These are phyloP conservation scores for Mallotus nudiflorus DNA, from an alignment of 345 rosid species.

Conservation along the genomic window DNA sequence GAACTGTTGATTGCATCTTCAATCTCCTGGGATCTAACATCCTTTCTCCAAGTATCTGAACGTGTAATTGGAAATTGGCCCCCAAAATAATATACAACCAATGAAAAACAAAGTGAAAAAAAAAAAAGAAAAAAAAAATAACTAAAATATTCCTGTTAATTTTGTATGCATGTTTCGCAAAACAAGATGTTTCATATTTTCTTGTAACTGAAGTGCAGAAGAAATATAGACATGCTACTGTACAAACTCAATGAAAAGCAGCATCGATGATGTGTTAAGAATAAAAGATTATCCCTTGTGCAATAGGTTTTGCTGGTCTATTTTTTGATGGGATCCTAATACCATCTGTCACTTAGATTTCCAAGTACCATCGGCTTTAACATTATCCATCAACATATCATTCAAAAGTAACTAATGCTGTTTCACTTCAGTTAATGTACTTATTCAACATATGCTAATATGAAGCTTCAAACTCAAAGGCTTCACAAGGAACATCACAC, in stretches of 20 bases:
- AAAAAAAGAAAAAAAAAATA: not conserved
- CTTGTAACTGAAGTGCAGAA: not conserved
- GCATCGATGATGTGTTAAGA: not conserved
- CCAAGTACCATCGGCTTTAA: not conserved
- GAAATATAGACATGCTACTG: not conserved
- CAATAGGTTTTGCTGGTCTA: not conserved
- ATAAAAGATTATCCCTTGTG: not conserved
- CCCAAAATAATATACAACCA: slow-evolving; percentile 6
- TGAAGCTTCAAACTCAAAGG: not conserved
- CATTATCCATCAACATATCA: not conserved
- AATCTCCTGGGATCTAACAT: slow-evolving; percentile 56
- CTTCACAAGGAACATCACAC: not conserved
- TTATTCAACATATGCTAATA: not conserved
- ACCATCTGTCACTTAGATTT: not conserved
- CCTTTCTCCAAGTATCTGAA: slow-evolving; percentile 91
- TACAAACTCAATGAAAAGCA: no score
- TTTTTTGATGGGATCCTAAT: not conserved
- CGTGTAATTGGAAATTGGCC: slow-evolving; percentile 2
- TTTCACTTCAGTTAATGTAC: not conserved
- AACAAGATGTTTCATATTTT: not conserved
- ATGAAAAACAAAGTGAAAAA: not conserved
- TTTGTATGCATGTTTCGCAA: not conserved
- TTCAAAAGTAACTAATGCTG: not conserved
- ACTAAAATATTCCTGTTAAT: not conserved
- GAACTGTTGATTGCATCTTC: slow-evolving; percentile 61